Conservation (phyloP, 1,284 basidiomycete genomes). For the Anthracocystis walkeri region DNA sequence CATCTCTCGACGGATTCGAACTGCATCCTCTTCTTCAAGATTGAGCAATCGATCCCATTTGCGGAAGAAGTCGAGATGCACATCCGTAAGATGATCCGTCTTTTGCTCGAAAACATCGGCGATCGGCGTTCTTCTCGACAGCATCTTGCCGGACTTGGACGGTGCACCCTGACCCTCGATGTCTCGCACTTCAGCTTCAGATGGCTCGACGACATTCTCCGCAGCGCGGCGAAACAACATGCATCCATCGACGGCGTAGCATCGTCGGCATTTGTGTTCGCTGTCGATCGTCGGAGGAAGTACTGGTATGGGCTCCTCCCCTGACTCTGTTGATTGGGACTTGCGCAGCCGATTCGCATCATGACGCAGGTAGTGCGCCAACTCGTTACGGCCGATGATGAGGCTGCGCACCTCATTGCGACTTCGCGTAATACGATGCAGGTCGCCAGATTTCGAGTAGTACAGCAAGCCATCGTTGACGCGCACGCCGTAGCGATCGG, state of each 20-base stretch:
- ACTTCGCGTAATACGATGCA: constrained; percentile 81
- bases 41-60: constrained; percentile 89
- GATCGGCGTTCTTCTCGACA: constrained; percentile 73
- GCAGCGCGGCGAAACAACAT: constrained; percentile 87
- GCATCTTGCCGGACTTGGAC: constrained; percentile 7
- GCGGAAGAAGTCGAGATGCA: constrained; percentile 83
- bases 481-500: constrained; percentile 81
- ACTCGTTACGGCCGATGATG: constrained; percentile 83
- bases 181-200: constrained; percentile 9
- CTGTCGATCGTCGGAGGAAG: constrained; percentile 86
- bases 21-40: constrained; percentile 87
- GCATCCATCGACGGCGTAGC: constrained; percentile 86
- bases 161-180: constrained; percentile 6
- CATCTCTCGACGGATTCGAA: constrained; percentile 86
- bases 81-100: constrained; percentile 80
- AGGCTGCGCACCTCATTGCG: constrained; percentile 87
- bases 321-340: constrained; percentile 5
- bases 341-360: constrained; percentile 45
- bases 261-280: constrained; percentile 80
- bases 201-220: constrained; percentile 51
- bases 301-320: constrained; percentile 30
- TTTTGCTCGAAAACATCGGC: constrained; percentile 81
- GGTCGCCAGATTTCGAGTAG: constrained; percentile 90
- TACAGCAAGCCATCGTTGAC: constrained; percentile 83
- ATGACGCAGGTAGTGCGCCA: constrained; percentile 78